phyloP scores from a whole-genome alignment of 2,329 filamentous ascomycete species.

The Curvularia sp. region DNA sequence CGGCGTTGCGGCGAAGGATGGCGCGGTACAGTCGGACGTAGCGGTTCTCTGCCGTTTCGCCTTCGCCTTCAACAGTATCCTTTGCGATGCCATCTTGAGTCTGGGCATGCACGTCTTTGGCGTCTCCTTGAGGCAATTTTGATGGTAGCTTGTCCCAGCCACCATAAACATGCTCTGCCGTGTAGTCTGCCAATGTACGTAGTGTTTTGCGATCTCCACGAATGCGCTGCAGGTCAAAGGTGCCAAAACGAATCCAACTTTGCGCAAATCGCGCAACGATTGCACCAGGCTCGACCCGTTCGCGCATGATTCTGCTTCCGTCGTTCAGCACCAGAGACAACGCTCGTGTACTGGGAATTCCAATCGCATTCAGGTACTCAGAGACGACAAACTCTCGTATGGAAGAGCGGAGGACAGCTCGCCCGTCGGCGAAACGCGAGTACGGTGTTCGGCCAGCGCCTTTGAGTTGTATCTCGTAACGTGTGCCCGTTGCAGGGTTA shows the following conservation, averaged over 20 bases:
- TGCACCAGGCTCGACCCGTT: constrained; percentile 85
- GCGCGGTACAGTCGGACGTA: constrained; percentile 88
- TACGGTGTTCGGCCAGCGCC: constrained; percentile 94
- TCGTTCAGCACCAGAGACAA: constrained; percentile 79
- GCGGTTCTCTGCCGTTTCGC: constrained; percentile 78
- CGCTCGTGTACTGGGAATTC: constrained; percentile 86
- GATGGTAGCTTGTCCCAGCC: constrained; percentile 86
- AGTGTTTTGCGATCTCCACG: constrained; percentile 79
- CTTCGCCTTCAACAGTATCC: constrained; percentile 70
- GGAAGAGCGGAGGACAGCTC: constrained; percentile 88
- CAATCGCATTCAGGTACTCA: constrained; percentile 83
- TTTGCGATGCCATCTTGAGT: constrained; percentile 59
- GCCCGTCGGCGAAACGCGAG: constrained; percentile 93
- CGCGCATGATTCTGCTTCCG: constrained; percentile 70
- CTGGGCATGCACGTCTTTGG: constrained; percentile 58
- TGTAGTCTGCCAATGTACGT: constrained; percentile 77
- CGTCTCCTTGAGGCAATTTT: constrained; percentile 56
- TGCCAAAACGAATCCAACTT: constrained; percentile 91
- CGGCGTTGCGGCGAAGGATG: constrained; percentile 82
- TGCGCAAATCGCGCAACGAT: constrained; percentile 93
- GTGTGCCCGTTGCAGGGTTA: constrained; percentile 71
- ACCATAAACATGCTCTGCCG: constrained; percentile 84
- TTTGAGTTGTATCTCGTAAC: constrained; percentile 93
- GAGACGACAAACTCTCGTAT: constrained; percentile 95
- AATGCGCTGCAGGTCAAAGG: constrained; percentile 87